Percentiles rank a stretch among this genome's conserved stretches.
Evolutionary conservation across 2,329 filamentous ascomycete species (phyloP).

Genomic region (Cladobotryum mycophilum): DNA sequence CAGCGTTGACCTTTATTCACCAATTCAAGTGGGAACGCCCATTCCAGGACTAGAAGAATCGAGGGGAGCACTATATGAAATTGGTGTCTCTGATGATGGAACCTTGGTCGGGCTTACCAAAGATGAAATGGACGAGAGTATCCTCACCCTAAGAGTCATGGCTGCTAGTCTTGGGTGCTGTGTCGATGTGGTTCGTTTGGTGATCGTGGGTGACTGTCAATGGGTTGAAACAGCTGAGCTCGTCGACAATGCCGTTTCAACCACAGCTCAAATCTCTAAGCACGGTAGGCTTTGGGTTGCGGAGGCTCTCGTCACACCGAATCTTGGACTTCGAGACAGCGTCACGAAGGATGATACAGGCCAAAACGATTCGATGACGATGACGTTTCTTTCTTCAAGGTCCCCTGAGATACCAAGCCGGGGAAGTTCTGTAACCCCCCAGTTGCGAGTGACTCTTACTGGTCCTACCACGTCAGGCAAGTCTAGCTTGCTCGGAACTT

Average conservation of each 20-base stretch:
- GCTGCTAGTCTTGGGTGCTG: constrained; percentile 84
- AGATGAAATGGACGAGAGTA: constrained; percentile 88
- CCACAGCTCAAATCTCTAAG: constrained; percentile 18
- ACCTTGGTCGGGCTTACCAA: constrained; percentile 80
- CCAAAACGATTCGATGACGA: not conserved
- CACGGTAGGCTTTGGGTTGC: constrained; percentile 71
- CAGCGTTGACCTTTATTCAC: constrained; percentile 38
- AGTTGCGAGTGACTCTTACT: constrained; percentile 79
- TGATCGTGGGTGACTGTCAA: constrained; percentile 80
- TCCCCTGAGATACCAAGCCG: constrained; percentile 27
- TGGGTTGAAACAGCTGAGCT: constrained; percentile 47
- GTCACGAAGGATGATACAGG: not conserved
- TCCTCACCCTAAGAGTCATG: constrained; percentile 81
- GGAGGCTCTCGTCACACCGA: constrained; percentile 81
- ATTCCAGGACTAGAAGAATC: constrained; percentile 85
- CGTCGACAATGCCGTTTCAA: constrained; percentile 20
- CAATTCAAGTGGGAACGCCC: constrained; percentile 48
- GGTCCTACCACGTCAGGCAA: constrained; percentile 90
- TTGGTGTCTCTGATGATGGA: constrained; percentile 92
- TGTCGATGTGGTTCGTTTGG: constrained; percentile 73
- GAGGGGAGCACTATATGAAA: constrained; percentile 88
- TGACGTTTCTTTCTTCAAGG: constrained; percentile 4
- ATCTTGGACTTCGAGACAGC: constrained; percentile 39
- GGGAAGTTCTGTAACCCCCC: constrained; percentile 55
- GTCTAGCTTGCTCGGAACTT: constrained; percentile 79